Conservation (phyloP, 2,329 filamentous ascomycete species). For the Fusarium sp. region DNA sequence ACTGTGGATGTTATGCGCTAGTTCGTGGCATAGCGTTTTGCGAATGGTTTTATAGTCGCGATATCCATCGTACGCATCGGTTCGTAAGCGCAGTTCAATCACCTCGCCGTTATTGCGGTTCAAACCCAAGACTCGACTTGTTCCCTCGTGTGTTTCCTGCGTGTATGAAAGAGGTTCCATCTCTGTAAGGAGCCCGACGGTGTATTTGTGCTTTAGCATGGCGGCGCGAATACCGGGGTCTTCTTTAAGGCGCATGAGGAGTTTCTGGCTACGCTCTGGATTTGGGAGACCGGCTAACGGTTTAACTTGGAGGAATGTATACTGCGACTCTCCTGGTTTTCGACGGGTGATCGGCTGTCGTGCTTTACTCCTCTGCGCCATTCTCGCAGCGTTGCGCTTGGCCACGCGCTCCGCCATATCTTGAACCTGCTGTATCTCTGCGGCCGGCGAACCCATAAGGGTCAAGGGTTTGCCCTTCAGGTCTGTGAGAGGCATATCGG, state of each 20-base stretch:
- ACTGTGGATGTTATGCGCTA: slow-evolving; percentile 89
- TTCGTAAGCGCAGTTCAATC: slow-evolving; percentile 90
- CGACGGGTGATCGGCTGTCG: slow-evolving; percentile 30
- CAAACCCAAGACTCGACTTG: slow-evolving; percentile 81
- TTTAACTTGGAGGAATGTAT: slow-evolving; percentile 83
- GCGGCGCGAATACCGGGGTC: slow-evolving; percentile 86
- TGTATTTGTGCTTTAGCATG: slow-evolving; percentile 88
- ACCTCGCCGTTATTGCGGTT: slow-evolving; percentile 90
- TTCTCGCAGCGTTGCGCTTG: slow-evolving; percentile 57
- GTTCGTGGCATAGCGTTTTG: slow-evolving; percentile 92
- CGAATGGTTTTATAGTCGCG: slow-evolving; percentile 92
- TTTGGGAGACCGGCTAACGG: slow-evolving; percentile 82
- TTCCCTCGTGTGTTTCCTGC: slow-evolving; percentile 73
- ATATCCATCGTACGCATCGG: slow-evolving; percentile 94
- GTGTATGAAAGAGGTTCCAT: slow-evolving; percentile 93
- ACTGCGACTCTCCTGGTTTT: slow-evolving; percentile 67
- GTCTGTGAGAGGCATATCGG: slow-evolving; percentile 59
- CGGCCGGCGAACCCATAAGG: slow-evolving; percentile 71
- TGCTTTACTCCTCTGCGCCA: slow-evolving; percentile 47
- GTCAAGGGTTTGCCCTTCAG: slow-evolving; percentile 70
- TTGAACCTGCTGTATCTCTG: slow-evolving; percentile 68
- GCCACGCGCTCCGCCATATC: slow-evolving; percentile 61
- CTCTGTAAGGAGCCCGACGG: slow-evolving; percentile 87
- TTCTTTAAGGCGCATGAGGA: slow-evolving; percentile 79
- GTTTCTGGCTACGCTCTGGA: slow-evolving; percentile 74